Evolutionary conservation across 2,329 filamentous ascomycete species (phyloP).

Genomic region (Epichloe hybrida): DNA sequence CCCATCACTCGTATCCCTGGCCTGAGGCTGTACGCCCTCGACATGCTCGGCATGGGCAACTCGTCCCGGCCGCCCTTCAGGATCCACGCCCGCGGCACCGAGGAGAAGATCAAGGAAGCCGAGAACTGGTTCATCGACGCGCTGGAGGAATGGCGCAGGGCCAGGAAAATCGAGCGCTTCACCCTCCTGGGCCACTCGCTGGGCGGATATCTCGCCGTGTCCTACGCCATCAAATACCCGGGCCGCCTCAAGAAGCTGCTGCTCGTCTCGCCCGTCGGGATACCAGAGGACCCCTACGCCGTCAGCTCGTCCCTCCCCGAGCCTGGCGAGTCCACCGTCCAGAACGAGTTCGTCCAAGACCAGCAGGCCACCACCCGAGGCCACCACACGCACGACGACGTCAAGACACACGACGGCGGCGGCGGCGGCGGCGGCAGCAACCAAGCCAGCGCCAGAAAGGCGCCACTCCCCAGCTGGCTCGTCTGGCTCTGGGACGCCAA

Average conservation of each 20-base stretch:
- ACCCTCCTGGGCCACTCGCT: constrained; percentile 88
- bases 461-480: constrained; percentile 70
- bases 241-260: constrained; percentile 92
- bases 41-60: constrained; percentile 89
- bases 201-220: constrained; percentile 87
- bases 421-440: not conserved
- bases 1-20: constrained; percentile 62
- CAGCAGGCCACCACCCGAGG: constrained; percentile 32
- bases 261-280: constrained; percentile 82
- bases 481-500: constrained; percentile 95
- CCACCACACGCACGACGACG: not conserved
- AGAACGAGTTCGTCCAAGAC: constrained; percentile 68
- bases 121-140: constrained; percentile 95
- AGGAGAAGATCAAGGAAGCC: constrained; percentile 72
- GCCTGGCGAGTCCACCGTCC: constrained; percentile 56
- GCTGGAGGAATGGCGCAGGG: constrained; percentile 86
- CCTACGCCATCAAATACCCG: constrained; percentile 93
- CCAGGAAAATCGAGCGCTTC: constrained; percentile 81
- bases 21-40: constrained; percentile 87
- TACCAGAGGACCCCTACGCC: constrained; percentile 88
- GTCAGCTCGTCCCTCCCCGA: constrained; percentile 70
- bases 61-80: constrained; percentile 73
- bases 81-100: constrained; percentile 67
- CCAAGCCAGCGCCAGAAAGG: constrained; percentile 26
- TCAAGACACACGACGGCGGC: not conserved